These are phyloP conservation scores for Candida hungchunana DNA, from an alignment of 805 yeast genomes.

Conservation along the genomic window DNA sequence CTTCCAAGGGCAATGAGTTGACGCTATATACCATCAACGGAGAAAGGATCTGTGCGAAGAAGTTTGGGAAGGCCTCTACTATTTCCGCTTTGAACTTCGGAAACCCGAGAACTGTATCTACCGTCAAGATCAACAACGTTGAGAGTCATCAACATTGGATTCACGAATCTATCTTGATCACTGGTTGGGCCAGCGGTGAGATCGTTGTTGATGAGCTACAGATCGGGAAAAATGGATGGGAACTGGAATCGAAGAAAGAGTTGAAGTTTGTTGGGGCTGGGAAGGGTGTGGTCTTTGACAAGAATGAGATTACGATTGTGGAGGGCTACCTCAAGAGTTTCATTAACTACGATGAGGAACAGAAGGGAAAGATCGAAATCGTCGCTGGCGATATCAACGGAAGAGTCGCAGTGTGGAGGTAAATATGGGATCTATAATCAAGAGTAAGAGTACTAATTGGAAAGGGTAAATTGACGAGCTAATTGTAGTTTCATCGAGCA, in stretches of 20 bases:
- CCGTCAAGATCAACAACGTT: slow-evolving; percentile 22
- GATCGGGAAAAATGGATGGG: slow-evolving; percentile 24
- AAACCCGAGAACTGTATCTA: slow-evolving; percentile 24
- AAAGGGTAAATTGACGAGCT: no score
- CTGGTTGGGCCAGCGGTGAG: slow-evolving; percentile 33
- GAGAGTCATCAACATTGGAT: slow-evolving; percentile 37
- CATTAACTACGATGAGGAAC: slow-evolving; percentile 32
- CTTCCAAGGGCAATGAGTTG: slow-evolving; percentile 27
- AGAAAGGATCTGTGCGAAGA: slow-evolving; percentile 30
- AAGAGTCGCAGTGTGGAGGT: slow-evolving; percentile 44
- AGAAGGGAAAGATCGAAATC: slow-evolving; percentile 37
- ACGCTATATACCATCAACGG: slow-evolving; percentile 53
- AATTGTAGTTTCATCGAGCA: no score
- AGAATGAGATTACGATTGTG: slow-evolving; percentile 27
- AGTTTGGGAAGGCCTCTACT: slow-evolving; percentile 10
- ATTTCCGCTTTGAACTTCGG: slow-evolving; percentile 29
- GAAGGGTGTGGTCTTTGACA: slow-evolving; percentile 13
- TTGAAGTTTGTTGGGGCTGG: slow-evolving; percentile 23
- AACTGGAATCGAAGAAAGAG: slow-evolving; percentile 18
- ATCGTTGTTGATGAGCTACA: slow-evolving; percentile 30
- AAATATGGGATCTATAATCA: no score
- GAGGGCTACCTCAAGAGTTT: slow-evolving; percentile 31
- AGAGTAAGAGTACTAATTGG: no score
- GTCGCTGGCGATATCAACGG: slow-evolving; percentile 55
- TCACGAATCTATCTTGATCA: slow-evolving; percentile 31